These are phyloP conservation scores for Yamadazyma kitorensis DNA, from an alignment of 805 yeast genomes.

Conservation along the genomic window DNA sequence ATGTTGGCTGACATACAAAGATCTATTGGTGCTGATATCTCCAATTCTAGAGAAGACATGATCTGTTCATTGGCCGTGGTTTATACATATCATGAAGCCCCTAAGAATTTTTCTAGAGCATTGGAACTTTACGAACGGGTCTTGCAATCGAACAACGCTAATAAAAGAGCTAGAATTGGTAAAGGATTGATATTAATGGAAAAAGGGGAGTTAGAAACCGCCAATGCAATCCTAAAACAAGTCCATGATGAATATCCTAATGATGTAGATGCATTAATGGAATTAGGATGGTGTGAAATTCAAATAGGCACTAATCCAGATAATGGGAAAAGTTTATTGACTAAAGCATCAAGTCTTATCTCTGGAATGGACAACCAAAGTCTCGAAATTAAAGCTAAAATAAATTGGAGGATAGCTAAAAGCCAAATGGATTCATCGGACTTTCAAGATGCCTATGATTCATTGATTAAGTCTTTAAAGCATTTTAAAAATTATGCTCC, in stretches of 20 bases:
- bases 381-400: slow-evolving; percentile 54
- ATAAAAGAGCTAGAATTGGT: slow-evolving; percentile 70
- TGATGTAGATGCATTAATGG: slow-evolving; percentile 58
- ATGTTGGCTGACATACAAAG: slow-evolving; percentile 48
- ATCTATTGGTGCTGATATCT: slow-evolving; percentile 46
- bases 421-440: slow-evolving; percentile 40
- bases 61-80: slow-evolving; percentile 67
- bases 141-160: slow-evolving; percentile 40
- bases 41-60: slow-evolving; percentile 54
- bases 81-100: slow-evolving; percentile 85
- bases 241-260: slow-evolving; percentile 51
- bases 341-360: slow-evolving; percentile 38
- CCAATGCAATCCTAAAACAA: slow-evolving; percentile 48
- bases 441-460: slow-evolving; percentile 45
- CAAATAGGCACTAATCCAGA: slow-evolving; percentile 47
- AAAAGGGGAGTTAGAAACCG: slow-evolving; percentile 53
- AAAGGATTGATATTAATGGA: slow-evolving; percentile 77
- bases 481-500: slow-evolving; percentile 67
- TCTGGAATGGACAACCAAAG: slow-evolving; percentile 53
- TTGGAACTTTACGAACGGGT: slow-evolving; percentile 65
- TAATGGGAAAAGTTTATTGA: slow-evolving; percentile 52
- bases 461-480: slow-evolving; percentile 61
- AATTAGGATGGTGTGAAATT: slow-evolving; percentile 76
- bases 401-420: slow-evolving; percentile 73
- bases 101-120: slow-evolving; percentile 80